phyloP scores from a whole-genome alignment of 1,284 basidiomycete species.

The Schizophyllum commune region DNA sequence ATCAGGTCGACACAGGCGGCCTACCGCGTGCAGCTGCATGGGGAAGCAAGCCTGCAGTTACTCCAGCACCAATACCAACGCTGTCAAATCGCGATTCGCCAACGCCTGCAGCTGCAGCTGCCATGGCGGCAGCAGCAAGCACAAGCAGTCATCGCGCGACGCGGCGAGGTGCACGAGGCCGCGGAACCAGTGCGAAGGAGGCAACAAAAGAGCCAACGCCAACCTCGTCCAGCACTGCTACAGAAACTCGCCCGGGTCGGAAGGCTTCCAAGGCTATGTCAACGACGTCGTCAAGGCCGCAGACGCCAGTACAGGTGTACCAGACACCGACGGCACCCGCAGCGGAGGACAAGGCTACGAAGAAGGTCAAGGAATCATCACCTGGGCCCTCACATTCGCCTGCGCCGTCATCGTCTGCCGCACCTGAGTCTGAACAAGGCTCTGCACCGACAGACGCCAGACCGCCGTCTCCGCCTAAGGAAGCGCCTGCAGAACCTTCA shows the following conservation, averaged over 20 bases:
- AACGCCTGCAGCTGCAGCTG: constrained; percentile 19
- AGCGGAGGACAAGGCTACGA: constrained; percentile 29
- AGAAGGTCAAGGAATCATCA: constrained; percentile 28
- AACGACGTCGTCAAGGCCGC: constrained; percentile 56
- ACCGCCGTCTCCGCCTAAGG: constrained; percentile 35
- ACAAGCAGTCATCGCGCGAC: constrained; percentile 23
- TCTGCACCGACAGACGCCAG: constrained; percentile 28
- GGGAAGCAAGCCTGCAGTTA: constrained; percentile 40
- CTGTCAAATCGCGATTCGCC: constrained; percentile 15
- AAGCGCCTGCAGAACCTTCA: constrained; percentile 34
- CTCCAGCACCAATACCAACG: constrained; percentile 18
- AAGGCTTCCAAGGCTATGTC: constrained; percentile 16
- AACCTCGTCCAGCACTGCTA: constrained; percentile 19
- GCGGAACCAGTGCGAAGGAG: constrained; percentile 11
- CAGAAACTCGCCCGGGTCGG: constrained; percentile 27
- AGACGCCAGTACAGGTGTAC: constrained; percentile 40
- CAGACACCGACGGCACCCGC: constrained; percentile 40
- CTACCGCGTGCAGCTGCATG: constrained; percentile 81
- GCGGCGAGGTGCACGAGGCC: constrained; percentile 25
- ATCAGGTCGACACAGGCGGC: constrained; percentile 27
- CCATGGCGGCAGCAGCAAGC: constrained; percentile 4
- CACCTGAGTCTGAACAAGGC: constrained; percentile 30
- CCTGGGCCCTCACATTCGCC: constrained; percentile 40
- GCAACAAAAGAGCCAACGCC: no score
- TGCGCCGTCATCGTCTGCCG: constrained; percentile 30